Evolutionary conservation across 192 early-diverging fungal genomes (phyloP).

Genomic region (Phlyctochytrium bullatum): DNA sequence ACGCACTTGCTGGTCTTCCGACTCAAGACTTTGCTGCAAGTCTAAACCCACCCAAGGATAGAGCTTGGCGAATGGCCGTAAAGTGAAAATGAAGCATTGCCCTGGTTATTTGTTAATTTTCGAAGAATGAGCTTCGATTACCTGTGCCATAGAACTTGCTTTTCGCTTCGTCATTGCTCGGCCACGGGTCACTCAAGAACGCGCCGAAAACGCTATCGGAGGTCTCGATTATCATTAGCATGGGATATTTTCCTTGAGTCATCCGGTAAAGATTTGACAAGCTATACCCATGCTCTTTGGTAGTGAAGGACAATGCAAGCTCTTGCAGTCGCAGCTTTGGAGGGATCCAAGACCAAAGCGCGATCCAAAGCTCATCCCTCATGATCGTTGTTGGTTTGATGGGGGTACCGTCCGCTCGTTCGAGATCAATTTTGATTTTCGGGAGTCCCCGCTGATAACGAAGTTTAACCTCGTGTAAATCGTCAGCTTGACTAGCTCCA

Average conservation of each 20-base stretch:
- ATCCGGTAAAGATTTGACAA: constrained; percentile 31
- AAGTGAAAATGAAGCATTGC: constrained; percentile 45
- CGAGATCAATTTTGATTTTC: constrained; percentile 20
- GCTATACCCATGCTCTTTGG: constrained; percentile 39
- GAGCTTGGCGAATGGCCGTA: constrained; percentile 40
- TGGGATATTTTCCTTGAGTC: constrained; percentile 22
- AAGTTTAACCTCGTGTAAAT: constrained; percentile 33
- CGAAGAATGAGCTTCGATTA: constrained; percentile 12
- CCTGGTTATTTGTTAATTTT: constrained; percentile 21
- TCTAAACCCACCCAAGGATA: constrained; percentile 45
- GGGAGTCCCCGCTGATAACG: constrained; percentile 38
- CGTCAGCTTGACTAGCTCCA: constrained; percentile 25
- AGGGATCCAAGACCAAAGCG: constrained; percentile 49
- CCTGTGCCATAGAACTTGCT: constrained; percentile 44
- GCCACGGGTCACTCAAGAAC: constrained; percentile 31
- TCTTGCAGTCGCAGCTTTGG: constrained; percentile 29
- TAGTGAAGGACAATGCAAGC: constrained; percentile 45
- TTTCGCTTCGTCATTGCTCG: constrained; percentile 19
- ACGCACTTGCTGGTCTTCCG: constrained; percentile 4
- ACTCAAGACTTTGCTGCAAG: background rate
- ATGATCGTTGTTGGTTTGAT: constrained; percentile 21
- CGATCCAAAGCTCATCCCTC: constrained; percentile 42
- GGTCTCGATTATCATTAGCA: constrained; percentile 39
- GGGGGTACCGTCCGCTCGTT: too few species aligned
- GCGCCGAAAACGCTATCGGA: constrained; percentile 43